phyloP scores from a whole-genome alignment of 75 land plant genomes.

The Chamaecyparis obtusa region DNA sequence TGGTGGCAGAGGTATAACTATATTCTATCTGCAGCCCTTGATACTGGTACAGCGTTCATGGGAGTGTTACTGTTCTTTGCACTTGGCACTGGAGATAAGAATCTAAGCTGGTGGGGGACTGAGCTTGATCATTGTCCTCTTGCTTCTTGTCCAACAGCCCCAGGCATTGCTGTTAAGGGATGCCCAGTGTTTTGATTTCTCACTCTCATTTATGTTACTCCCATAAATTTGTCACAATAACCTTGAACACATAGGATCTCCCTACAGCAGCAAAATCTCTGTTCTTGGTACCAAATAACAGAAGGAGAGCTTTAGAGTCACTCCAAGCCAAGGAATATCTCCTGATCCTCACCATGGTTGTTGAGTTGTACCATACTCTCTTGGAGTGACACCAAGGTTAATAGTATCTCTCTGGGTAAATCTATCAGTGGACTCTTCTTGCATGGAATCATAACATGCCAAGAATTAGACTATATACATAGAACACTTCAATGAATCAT shows the following conservation, averaged over 20 bases:
- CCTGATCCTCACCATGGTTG: not conserved
- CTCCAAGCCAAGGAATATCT: not conserved
- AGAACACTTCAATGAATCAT: not conserved
- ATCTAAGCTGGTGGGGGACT: constrained; percentile 79
- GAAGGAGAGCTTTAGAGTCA: not conserved
- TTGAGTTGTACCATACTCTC: not conserved
- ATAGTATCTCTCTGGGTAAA: not conserved
- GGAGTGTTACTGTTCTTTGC: constrained; percentile 36
- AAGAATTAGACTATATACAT: not conserved
- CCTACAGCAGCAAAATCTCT: not conserved
- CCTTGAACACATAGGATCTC: not conserved
- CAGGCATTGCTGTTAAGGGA: constrained; percentile 51
- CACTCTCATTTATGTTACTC: not conserved
- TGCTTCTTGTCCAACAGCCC: constrained; percentile 78
- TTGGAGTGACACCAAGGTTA: not conserved
- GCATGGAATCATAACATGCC: not conserved
- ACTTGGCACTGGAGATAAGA: constrained; percentile 12
- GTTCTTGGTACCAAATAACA: not conserved
- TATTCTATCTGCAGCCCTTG: constrained; percentile 63
- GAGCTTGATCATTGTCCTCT: constrained; percentile 81
- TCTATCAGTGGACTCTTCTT: not conserved
- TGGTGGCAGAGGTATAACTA: constrained; percentile 80
- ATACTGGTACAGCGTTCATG: constrained; percentile 73
- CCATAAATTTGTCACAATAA: not conserved
- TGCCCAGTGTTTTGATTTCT: constrained; percentile 28